These are phyloP conservation scores for Tothia fuscella DNA, from an alignment of 2,329 filamentous ascomycete species.

Conservation along the genomic window DNA sequence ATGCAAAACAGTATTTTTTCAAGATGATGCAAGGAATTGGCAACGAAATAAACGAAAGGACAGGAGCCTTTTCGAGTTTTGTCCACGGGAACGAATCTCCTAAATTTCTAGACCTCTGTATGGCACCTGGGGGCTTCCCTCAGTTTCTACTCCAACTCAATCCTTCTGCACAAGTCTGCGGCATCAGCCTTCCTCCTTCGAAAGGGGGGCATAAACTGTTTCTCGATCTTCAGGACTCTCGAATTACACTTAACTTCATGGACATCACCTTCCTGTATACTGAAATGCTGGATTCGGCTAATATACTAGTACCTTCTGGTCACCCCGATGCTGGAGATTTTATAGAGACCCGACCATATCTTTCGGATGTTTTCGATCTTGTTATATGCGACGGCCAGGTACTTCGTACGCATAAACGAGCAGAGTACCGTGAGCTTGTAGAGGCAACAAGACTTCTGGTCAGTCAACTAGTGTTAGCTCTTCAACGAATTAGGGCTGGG, in stretches of 20 bases:
- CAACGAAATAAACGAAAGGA: constrained; percentile 28
- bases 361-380: constrained; percentile 27
- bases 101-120: constrained; percentile 41
- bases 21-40: constrained; percentile 33
- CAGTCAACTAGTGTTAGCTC: constrained; percentile 33
- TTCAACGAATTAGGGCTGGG: constrained; percentile 33
- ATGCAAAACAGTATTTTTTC: constrained; percentile 24
- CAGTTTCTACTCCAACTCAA: constrained; percentile 26
- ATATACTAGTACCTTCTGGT: constrained; percentile 9
- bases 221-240: constrained; percentile 16
- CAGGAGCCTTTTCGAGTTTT: constrained; percentile 21
- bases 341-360: constrained; percentile 16
- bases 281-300: constrained; percentile 20
- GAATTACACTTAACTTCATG: constrained; percentile 17
- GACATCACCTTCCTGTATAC: constrained; percentile 42
- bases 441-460: constrained; percentile 22
- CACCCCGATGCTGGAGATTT: constrained; percentile 16
- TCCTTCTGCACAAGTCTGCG: constrained; percentile 23
- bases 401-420: constrained; percentile 25
- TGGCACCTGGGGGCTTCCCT: constrained; percentile 44
- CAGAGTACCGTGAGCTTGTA: constrained; percentile 18
- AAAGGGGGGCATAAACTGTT: constrained; percentile 32
- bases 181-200: constrained; percentile 30
- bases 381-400: constrained; percentile 39
- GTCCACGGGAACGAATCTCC: background rate